Evolutionary conservation across 2,329 filamentous ascomycete genomes (phyloP).

Genomic region (Trichocomaceae sp.): DNA sequence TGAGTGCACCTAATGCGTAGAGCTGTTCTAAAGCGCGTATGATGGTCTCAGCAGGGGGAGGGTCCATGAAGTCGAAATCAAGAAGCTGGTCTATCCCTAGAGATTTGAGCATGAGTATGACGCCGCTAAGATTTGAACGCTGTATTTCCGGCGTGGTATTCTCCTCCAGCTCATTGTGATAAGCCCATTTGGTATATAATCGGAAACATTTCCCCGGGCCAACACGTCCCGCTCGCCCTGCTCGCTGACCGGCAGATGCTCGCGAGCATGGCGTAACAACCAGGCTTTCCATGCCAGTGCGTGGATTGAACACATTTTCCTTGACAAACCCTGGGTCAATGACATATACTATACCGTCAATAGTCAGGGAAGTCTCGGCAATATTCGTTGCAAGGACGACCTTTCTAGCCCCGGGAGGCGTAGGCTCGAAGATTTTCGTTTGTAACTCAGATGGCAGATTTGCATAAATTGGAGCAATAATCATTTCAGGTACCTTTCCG

Average conservation of each 20-base stretch:
- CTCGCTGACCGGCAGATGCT: conserved; percentile 87
- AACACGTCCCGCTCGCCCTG: conserved; percentile 85
- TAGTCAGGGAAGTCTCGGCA: conserved; percentile 90
- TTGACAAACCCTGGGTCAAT: conserved; percentile 95
- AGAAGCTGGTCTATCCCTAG: conserved; percentile 88
- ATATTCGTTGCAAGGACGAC: conserved; percentile 95
- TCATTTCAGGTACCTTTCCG: conserved; percentile 73
- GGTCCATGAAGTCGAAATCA: conserved; percentile 94
- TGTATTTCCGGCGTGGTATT: conserved; percentile 90
- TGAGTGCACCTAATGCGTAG: conserved; percentile 82
- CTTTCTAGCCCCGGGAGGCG: conserved; percentile 76
- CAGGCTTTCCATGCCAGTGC: conserved; percentile 85
- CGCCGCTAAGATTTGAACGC: conserved; percentile 75
- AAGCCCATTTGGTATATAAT: conserved; percentile 87
- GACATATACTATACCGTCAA: conserved; percentile 92
- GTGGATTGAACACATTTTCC: conserved; percentile 86
- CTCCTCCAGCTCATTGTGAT: conserved; percentile 91
- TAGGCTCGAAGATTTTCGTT: conserved; percentile 89
- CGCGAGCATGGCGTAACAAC: conserved; percentile 86
- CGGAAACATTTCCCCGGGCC: conserved; percentile 89
- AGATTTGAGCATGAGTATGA: conserved; percentile 80
- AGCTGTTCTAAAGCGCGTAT: conserved; percentile 85
- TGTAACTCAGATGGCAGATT: conserved; percentile 88
- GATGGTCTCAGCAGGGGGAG: conserved; percentile 80
- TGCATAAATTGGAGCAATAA: conserved; percentile 90